A percentile compares a stretch with the other conserved stretches of the same genome.
phyloP scores from a whole-genome alignment of 2,329 filamentous ascomycete species.

The Daldinia sp. region DNA sequence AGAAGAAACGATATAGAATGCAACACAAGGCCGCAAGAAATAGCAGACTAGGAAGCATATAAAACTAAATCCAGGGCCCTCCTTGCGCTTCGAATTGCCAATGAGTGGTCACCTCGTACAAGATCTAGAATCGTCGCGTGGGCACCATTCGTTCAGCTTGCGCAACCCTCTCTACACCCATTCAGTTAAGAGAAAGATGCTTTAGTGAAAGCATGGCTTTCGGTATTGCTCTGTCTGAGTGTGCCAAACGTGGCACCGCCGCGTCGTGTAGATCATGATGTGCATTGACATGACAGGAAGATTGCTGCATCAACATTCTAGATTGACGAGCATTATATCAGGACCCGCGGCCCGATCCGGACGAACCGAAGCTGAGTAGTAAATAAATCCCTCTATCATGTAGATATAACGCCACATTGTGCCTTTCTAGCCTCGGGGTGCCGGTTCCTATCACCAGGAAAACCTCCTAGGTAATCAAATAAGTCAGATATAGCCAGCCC shows the following conservation, averaged over 20 bases:
- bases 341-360: slow-evolving; percentile 45
- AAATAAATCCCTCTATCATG: not conserved
- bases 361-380: slow-evolving; percentile 8
- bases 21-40: not conserved
- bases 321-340: slow-evolving; percentile 32
- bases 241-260: slow-evolving; percentile 43
- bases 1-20: not conserved
- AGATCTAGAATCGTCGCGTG: slow-evolving; percentile 55
- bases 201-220: slow-evolving; percentile 40
- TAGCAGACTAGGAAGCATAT: not conserved
- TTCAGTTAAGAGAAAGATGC: slow-evolving; percentile 33
- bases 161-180: slow-evolving; percentile 43
- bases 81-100: slow-evolving; percentile 40
- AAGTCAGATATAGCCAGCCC: not conserved
- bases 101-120: slow-evolving; percentile 60
- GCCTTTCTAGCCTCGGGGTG: slow-evolving; percentile 15
- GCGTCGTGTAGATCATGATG: slow-evolving; percentile 41
- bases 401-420: not conserved
- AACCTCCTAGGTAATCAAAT: not conserved
- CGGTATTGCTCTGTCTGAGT: slow-evolving; percentile 34
- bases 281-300: slow-evolving; percentile 39
- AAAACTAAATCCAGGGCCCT: slow-evolving; percentile 13
- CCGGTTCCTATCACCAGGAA: not conserved
- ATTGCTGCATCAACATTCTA: slow-evolving; percentile 34
- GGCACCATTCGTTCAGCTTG: slow-evolving; percentile 47